Base-by-base conservation (phyloP, 257 asterid genomes). In the Cruciata laevipes region DNA sequence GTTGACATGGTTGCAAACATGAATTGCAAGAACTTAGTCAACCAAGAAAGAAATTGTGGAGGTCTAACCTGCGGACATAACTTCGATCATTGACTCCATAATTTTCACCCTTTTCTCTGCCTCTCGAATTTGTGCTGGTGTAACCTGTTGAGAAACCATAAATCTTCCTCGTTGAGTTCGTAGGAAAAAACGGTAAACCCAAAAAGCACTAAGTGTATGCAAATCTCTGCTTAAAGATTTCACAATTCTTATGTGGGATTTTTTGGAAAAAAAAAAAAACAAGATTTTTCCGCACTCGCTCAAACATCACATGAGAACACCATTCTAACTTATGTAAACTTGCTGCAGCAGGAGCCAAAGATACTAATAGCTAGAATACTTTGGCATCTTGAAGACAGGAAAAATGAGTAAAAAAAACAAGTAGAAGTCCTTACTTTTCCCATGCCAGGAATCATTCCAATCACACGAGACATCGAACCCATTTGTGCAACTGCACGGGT, bases 391-490 rank as follows among this genome's bases (percentile, higher is more conserved):
- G 23, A 40, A 64, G 49, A 71, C 38, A 40, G 31, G 37, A 6
- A 23, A 27, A 37, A 57, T 21, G 37, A 69, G 20, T 61, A 4
- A 25, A 47, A 67, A 4, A 42, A 61, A 75, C 12, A 37, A 42
- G 51, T 13, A 13, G 11, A 1, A 59, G 40, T 68, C 58, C 69
- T 65, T 83, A 92, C 99, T 94, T 93, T 93, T 14, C 86, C 91
- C 99, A 93, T 90, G 68, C 99, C 99, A 20, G 99, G 99, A 67
- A 93, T 85, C 99, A 93, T 93, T 68, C 97, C 97, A 76, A 93
- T 81, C 72, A 93, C 95, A 58, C 97, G 97, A 74, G 99, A 87
- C 97, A 93, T 85, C 18, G 99, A 86, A 71, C 99, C 99, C 99
- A 93, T 93, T 74, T 65, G 86, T 40, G 99, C 94, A 72, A 93